A percentile compares a stretch with the other conserved stretches of the same genome.
Evolutionary conservation across 345 rosid genomes (phyloP).

Genomic region (Aethionema arabicum): DNA sequence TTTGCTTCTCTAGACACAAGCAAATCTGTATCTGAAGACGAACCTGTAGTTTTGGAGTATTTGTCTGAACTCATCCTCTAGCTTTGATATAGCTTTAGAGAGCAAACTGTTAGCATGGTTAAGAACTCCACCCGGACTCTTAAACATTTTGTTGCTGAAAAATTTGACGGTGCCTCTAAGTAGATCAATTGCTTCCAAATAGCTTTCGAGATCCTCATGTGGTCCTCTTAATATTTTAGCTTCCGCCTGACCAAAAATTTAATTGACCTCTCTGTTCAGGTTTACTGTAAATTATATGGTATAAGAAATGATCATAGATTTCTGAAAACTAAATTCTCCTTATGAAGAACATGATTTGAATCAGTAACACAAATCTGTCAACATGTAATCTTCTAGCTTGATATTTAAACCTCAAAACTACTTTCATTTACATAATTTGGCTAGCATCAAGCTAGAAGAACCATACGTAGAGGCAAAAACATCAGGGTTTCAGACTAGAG

Average conservation of each 20-base stretch:
- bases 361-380: not conserved
- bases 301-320: not conserved
- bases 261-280: slow-evolving; percentile 7
- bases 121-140: slow-evolving; percentile 61
- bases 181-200: slow-evolving; percentile 90
- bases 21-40: not conserved
- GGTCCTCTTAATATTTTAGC: slow-evolving; percentile 97
- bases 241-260: slow-evolving; percentile 55
- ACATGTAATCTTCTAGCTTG: not conserved
- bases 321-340: slow-evolving; percentile 10
- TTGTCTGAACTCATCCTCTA: slow-evolving; percentile 88
- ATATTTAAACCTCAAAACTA: too few species aligned
- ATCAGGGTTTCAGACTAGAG: too few species aligned
- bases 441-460: too few species aligned
- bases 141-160: slow-evolving; percentile 63
- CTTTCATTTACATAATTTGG: not conserved
- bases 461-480: too few species aligned
- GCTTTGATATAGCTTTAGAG: slow-evolving; percentile 75
- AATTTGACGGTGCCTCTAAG: slow-evolving; percentile 62
- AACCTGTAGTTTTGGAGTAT: slow-evolving; percentile 85
- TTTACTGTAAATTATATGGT: not conserved
- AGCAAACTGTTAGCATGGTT: slow-evolving; percentile 70
- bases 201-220: slow-evolving; percentile 89
- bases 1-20: not conserved
- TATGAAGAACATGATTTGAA: not conserved